Evolutionary conservation across 1,284 basidiomycete genomes (phyloP), one percentile per base, ranked within the genome.

Genomic region (Porogramme epimiltina): DNA sequence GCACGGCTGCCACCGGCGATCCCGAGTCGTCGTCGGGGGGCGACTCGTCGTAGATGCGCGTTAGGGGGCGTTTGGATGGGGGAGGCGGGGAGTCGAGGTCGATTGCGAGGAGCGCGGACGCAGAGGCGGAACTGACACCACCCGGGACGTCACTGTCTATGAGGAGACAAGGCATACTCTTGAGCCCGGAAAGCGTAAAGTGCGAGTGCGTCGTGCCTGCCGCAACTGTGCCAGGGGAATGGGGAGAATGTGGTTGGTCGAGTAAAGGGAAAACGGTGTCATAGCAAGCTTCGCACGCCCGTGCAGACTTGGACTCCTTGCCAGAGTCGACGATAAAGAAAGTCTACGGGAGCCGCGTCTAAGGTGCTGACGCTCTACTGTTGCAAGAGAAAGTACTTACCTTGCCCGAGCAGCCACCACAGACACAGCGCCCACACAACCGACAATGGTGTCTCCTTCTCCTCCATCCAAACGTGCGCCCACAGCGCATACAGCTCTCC

Each of bases 401-500:
- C 73, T 82, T 81, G 18, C 78, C 81, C n/a, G 91, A 93, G 71
- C 95, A 97, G 2, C 71, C 68, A 26, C 84, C 84, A 70, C 95
- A 97, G 4, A 96, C 87, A 62, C 94, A 91, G 47, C 87, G 71
- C 1, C 94, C 94, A 68, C 95, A 97, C 10, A 97, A 72, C 49
- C 95, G 75, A 69, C 94, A 97, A 66, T 97, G 94, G 67, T 97
- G 94, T 61, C 91, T 79, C 59, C 95, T 73, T 55, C 91, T 77
- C 67, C 90, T 81, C 77, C 93, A 85, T 4, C 89, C 87, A 70
- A 97, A 97, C 20, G 77, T 62, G 46, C 81, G 75, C 11, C 82
- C 82, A 65, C 94, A 97, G 13, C 89, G 78, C 89, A 92, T 92
- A 68, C 94, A 97, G 39, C 79, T 78, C 54, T 83, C 80, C 8